These are phyloP conservation scores for Incumbomyces delicatus DNA, from an alignment of 2,329 filamentous ascomycete genomes.

Conservation along the genomic window DNA sequence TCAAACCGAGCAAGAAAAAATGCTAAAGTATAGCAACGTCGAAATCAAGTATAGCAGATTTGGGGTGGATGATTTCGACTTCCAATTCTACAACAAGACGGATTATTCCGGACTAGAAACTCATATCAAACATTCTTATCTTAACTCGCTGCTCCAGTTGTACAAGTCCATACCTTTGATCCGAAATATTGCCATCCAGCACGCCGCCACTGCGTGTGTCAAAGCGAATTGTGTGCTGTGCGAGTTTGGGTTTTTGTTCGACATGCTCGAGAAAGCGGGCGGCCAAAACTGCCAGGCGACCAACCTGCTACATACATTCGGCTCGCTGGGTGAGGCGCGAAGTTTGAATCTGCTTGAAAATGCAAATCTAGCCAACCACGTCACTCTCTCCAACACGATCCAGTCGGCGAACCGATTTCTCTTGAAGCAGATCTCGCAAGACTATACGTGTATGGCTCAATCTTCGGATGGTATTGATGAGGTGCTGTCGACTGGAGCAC, in stretches of 20 bases:
- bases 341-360: constrained; percentile 78
- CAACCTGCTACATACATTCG: constrained; percentile 84
- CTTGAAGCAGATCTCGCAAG: constrained; percentile 66
- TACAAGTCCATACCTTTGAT: constrained; percentile 83
- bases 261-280: constrained; percentile 94
- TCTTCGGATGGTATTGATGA: constrained; percentile 60
- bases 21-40: constrained; percentile 81
- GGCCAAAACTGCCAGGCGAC: constrained; percentile 93
- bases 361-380: constrained; percentile 52
- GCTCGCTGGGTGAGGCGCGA: constrained; percentile 67
- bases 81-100: constrained; percentile 95
- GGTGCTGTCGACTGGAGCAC: constrained; percentile 39
- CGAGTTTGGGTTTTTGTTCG: constrained; percentile 89
- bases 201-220: constrained; percentile 76
- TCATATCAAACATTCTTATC: constrained; percentile 93
- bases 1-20: constrained; percentile 68
- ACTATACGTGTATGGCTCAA: constrained; percentile 60
- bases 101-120: constrained; percentile 85
- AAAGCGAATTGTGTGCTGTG: constrained; percentile 79
- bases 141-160: constrained; percentile 82
- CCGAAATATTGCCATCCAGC: constrained; percentile 77
- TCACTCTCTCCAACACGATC: constrained; percentile 68
- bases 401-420: constrained; percentile 81
- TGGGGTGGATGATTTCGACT: constrained; percentile 98
- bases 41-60: constrained; percentile 99